phyloP scores from a whole-genome alignment of 2,329 filamentous ascomycete species.

The Aspergillus udagawae region DNA sequence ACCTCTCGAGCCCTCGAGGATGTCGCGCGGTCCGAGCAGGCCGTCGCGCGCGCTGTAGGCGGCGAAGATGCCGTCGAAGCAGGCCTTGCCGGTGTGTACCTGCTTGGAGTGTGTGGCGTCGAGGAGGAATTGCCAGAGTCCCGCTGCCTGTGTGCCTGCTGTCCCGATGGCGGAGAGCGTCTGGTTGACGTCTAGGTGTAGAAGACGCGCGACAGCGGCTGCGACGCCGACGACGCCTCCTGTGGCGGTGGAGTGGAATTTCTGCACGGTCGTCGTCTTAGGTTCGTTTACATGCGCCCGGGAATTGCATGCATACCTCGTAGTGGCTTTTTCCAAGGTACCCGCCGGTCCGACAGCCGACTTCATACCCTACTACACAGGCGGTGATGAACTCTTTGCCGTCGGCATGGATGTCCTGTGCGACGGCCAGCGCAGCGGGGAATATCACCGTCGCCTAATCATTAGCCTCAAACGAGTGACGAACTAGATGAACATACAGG shows the following conservation, averaged over 20 bases:
- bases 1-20: conserved; percentile 25
- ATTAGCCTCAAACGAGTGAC: background rate
- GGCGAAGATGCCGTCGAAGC: conserved; percentile 30
- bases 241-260: conserved; percentile 26
- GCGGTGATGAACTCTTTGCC: conserved; percentile 28
- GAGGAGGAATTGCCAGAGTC: conserved; percentile 30
- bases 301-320: conserved; percentile 17
- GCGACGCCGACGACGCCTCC: conserved; percentile 27
- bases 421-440: conserved; percentile 26
- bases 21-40: conserved; percentile 25
- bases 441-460: conserved; percentile 27
- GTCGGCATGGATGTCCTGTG: conserved; percentile 24
- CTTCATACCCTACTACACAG: conserved; percentile 30
- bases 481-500: conserved; percentile 17
- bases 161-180: conserved; percentile 28
- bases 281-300: no score
- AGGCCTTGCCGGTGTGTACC: conserved; percentile 30
- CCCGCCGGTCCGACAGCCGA: conserved; percentile 27
- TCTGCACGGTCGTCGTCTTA: conserved; percentile 7
- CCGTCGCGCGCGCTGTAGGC: conserved; percentile 26
- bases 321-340: conserved; percentile 29
- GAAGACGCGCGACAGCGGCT: conserved; percentile 22
- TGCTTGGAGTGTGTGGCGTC: conserved; percentile 31
- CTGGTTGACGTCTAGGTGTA: conserved; percentile 19
- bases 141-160: conserved; percentile 30